These are phyloP conservation scores for Hygrocybe punicea DNA, from an alignment of 768 basidiomycete species.

Conservation along the genomic window DNA sequence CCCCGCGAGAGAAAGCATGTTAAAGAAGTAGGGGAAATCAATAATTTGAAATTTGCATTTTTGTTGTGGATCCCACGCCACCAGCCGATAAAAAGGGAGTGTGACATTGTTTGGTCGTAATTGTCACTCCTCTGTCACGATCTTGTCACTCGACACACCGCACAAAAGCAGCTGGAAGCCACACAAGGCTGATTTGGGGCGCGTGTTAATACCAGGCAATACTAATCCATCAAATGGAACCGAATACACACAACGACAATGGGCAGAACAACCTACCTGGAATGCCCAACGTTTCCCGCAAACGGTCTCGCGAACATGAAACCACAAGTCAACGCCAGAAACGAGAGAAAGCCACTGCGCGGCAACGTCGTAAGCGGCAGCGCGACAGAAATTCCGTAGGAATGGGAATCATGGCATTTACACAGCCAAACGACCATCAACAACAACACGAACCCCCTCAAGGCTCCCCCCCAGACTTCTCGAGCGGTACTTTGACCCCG, in stretches of 20 bases:
- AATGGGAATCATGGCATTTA: constrained; percentile 41
- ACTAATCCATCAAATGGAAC: not conserved
- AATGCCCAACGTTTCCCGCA: constrained; percentile 35
- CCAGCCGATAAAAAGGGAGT: not conserved
- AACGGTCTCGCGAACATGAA: constrained; percentile 69
- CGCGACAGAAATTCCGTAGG: constrained; percentile 48
- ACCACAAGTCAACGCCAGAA: constrained; percentile 69
- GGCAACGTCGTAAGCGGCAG: constrained; percentile 81
- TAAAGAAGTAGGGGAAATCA: constrained; percentile 21
- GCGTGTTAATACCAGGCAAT: not conserved
- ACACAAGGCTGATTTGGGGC: not conserved
- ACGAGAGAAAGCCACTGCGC: constrained; percentile 82
- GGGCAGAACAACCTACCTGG: not conserved
- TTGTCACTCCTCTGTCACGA: constrained; percentile 12
- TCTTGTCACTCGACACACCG: constrained; percentile 3
- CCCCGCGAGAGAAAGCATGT: constrained; percentile 79
- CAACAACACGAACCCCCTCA: constrained; percentile 31
- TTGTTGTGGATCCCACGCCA: too few relatives aligned
- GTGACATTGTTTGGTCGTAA: constrained; percentile 2
- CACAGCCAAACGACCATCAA: constrained; percentile 32
- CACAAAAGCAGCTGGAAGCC: not conserved
- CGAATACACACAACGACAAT: constrained; percentile 1
- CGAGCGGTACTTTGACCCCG: constrained; percentile 41
- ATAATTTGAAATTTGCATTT: not conserved
- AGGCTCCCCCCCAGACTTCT: constrained; percentile 15